Percentiles rank a stretch among this genome's conserved stretches.
These are phyloP conservation scores for Fistulinella staudtii DNA, from an alignment of 1,284 basidiomycete genomes.

Conservation along the genomic window DNA sequence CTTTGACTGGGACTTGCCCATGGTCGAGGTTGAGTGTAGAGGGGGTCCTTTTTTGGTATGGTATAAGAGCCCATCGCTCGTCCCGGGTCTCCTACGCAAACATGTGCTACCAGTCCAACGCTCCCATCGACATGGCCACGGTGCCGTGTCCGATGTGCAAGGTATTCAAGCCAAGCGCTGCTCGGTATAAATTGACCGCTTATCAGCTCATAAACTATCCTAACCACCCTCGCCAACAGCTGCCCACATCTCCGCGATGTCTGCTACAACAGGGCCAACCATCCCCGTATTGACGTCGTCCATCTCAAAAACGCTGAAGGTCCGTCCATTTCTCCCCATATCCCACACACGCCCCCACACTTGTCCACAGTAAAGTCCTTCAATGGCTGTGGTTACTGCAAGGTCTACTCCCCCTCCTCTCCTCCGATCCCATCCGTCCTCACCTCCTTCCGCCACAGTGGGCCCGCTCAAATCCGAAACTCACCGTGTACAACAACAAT, in stretches of 20 bases:
- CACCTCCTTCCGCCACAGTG: constrained; percentile 45
- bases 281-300: constrained; percentile 70
- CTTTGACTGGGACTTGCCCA: constrained; percentile 98
- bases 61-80: constrained; percentile 24
- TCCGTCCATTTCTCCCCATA: constrained; percentile 33
- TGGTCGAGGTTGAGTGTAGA: constrained; percentile 34
- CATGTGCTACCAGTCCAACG: constrained; percentile 73
- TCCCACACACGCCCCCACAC: constrained; percentile 8
- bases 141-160: constrained; percentile 77
- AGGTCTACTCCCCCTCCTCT: constrained; percentile 44
- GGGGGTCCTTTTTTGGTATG: constrained; percentile 34
- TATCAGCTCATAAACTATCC: constrained; percentile 3
- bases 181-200: constrained; percentile 48
- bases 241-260: constrained; percentile 71
- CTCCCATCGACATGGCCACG: constrained; percentile 56
- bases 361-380: constrained; percentile 61
- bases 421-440: constrained; percentile 29
- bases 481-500: constrained; percentile 56
- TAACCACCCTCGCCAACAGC: constrained; percentile 35
- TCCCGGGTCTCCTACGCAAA: neutral
- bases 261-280: constrained; percentile 65
- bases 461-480: constrained; percentile 57
- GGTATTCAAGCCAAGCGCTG: constrained; percentile 59
- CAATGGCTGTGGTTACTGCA: constrained; percentile 83
- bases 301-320: constrained; percentile 81